These are phyloP conservation scores for Colletotrichum echinochloae DNA, from an alignment of 2,329 filamentous ascomycete species.

Conservation along the genomic window DNA sequence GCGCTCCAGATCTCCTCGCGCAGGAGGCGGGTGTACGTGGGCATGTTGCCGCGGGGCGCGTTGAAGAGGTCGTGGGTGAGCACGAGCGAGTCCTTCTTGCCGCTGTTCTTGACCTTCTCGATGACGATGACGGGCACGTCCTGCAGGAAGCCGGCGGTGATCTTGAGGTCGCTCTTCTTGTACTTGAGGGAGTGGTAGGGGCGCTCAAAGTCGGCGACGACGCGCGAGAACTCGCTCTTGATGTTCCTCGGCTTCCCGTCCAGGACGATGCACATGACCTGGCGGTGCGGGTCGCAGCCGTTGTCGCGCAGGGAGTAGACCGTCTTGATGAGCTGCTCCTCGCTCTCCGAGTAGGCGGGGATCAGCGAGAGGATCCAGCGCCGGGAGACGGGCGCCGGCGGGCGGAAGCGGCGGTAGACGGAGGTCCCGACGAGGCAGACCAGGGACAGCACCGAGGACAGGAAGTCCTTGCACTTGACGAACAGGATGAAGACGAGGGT, in stretches of 20 bases:
- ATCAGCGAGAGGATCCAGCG: constrained; percentile 25
- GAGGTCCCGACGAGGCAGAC: constrained; percentile 10
- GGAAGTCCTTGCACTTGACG: constrained; percentile 23
- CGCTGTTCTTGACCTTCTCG: constrained; percentile 20
- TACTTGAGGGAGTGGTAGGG: constrained; percentile 29
- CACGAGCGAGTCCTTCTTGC: constrained; percentile 24
- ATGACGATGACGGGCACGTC: constrained; percentile 26
- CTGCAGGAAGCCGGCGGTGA: constrained; percentile 27
- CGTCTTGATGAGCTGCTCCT: constrained; percentile 25
- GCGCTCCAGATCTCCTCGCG: constrained; percentile 18
- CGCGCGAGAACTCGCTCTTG: constrained; percentile 20
- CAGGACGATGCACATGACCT: constrained; percentile 24
- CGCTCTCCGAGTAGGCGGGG: constrained; percentile 24
- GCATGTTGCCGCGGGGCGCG: constrained; percentile 13
- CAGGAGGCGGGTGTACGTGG: constrained; percentile 11
- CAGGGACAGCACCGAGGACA: constrained; percentile 11
- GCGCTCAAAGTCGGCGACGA: constrained; percentile 17
- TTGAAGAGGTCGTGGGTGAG: constrained; percentile 26
- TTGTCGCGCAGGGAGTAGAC: constrained; percentile 25
- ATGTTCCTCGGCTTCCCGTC: constrained; percentile 21
- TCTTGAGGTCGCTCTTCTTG: constrained; percentile 7
- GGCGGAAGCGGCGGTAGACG: constrained; percentile 16
- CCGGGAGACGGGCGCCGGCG: constrained; percentile 10
- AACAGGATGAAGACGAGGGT: constrained; percentile 19
- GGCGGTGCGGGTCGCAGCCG: constrained; percentile 11